phyloP scores from a whole-genome alignment of 2,329 filamentous ascomycete species.

The Aspergillus pseudoviridinutans region DNA sequence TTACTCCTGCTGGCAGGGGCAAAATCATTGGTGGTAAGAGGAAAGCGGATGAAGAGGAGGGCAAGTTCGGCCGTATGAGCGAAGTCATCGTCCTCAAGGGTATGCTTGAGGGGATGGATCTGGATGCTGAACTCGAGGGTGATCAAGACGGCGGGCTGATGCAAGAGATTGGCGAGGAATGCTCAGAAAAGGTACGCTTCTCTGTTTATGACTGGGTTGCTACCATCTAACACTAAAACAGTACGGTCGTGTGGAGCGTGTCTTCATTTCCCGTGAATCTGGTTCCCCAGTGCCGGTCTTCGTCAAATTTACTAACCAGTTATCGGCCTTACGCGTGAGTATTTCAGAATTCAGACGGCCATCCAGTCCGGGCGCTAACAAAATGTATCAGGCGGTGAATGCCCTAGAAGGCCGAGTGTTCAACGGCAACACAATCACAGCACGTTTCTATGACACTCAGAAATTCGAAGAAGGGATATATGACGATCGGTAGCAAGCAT shows the following conservation, averaged over 20 bases:
- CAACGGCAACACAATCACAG: slow-evolving; percentile 78
- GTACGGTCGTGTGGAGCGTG: slow-evolving; percentile 78
- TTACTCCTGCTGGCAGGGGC: slow-evolving; percentile 63
- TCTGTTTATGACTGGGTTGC: background rate
- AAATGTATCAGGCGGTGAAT: slow-evolving; percentile 68
- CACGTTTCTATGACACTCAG: slow-evolving; percentile 75
- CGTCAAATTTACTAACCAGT: slow-evolving; percentile 82
- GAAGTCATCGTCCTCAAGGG: slow-evolving; percentile 76
- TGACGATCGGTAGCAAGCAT: slow-evolving; percentile 24
- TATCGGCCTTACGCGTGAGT: slow-evolving; percentile 79
- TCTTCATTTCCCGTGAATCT: slow-evolving; percentile 66
- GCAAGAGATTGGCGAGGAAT: slow-evolving; percentile 95
- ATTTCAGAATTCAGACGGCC: background rate
- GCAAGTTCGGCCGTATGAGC: slow-evolving; percentile 69
- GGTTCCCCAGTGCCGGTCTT: slow-evolving; percentile 65
- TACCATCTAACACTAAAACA: slow-evolving; percentile 30
- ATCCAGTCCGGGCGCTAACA: background rate
- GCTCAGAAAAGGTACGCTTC: slow-evolving; percentile 66
- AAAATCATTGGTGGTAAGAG: slow-evolving; percentile 76
- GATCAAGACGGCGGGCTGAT: slow-evolving; percentile 61
- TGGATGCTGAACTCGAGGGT: slow-evolving; percentile 70
- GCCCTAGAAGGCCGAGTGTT: slow-evolving; percentile 84
- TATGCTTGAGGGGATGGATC: slow-evolving; percentile 82
- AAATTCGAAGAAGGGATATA: slow-evolving; percentile 71
- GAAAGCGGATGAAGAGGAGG: slow-evolving; percentile 45